phyloP scores from a whole-genome alignment of 345 rosid species.

The Streptanthus diversifolius region DNA sequence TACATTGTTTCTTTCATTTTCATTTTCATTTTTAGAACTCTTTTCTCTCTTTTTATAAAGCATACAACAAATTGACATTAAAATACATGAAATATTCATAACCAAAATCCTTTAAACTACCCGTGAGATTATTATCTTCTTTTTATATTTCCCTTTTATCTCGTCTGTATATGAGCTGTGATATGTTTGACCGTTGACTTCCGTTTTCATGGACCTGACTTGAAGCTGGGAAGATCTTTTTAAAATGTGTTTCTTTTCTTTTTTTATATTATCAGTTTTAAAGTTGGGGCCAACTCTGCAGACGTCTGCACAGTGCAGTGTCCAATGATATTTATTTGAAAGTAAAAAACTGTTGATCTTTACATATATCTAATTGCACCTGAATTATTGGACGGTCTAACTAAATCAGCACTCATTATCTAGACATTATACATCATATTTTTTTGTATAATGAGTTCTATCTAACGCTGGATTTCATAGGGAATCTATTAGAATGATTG shows the following conservation, averaged over 20 bases:
- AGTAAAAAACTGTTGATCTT: neutral
- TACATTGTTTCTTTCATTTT: slow-evolving; percentile 9
- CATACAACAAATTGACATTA: slow-evolving; percentile 26
- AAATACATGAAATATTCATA: slow-evolving; percentile 26
- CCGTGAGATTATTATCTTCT: slow-evolving; percentile 27
- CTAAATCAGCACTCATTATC: slow-evolving; percentile 19
- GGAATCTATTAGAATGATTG: neutral
- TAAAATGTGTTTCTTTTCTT: neutral
- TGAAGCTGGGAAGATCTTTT: slow-evolving; percentile 18
- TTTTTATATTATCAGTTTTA: slow-evolving; percentile 23
- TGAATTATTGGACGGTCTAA: slow-evolving; percentile 33
- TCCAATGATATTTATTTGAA: slow-evolving; percentile 12
- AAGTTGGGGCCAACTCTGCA: slow-evolving; percentile 29
- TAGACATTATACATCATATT: slow-evolving; percentile 1
- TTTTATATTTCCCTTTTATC: slow-evolving; percentile 1
- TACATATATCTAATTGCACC: slow-evolving; percentile 4
- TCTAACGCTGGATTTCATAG: neutral
- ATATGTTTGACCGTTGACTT: slow-evolving; percentile 33
- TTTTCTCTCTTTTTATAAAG: slow-evolving; percentile 24
- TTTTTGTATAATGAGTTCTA: neutral
- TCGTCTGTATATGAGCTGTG: slow-evolving; percentile 34
- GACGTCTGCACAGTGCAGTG: slow-evolving; percentile 3
- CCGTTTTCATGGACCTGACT: slow-evolving; percentile 18
- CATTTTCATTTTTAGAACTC: neutral
- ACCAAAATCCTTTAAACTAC: slow-evolving; percentile 15